These are phyloP conservation scores for Pythium chondricola DNA, from an alignment of 352 stramenopile genomes.

Conservation along the genomic window DNA sequence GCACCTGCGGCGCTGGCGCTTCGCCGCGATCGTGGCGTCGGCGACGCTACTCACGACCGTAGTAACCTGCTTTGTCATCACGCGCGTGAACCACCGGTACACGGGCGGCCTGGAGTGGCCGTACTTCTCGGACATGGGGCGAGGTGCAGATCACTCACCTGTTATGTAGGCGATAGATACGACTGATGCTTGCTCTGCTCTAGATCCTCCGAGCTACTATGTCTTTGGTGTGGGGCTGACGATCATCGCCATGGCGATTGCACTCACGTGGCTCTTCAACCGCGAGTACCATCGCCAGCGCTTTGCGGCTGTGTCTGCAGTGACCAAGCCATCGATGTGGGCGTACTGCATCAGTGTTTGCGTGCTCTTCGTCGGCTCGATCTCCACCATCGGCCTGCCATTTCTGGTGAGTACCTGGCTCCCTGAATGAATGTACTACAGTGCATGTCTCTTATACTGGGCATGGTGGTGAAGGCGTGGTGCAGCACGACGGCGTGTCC, in stretches of 20 bases:
- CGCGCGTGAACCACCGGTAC: conserved; percentile 39
- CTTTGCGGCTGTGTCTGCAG: conserved; percentile 3
- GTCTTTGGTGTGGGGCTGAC: conserved; percentile 23
- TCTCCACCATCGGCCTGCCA: conserved; percentile 24
- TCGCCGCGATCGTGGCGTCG: conserved; percentile 30
- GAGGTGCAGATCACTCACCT: conserved; percentile 5
- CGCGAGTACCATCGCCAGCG: conserved; percentile 18
- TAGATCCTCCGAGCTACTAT: conserved; percentile 25
- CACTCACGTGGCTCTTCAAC: conserved; percentile 26
- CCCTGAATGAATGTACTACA: not conserved
- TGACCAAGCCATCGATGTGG: not conserved
- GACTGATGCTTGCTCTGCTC: not conserved
- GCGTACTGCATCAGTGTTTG: conserved; percentile 5
- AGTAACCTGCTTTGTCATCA: conserved; percentile 37
- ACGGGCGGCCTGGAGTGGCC: conserved; percentile 43
- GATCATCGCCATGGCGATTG: conserved; percentile 16
- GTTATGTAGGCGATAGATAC: not conserved
- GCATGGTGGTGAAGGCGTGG: conserved; percentile 7
- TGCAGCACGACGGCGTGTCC: conserved; percentile 26
- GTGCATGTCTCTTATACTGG: not conserved
- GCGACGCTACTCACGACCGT: conserved; percentile 32
- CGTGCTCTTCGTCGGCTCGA: conserved; percentile 12
- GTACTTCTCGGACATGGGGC: conserved; percentile 56
- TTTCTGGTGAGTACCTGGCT: conserved; percentile 12
- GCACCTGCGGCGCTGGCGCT: conserved; percentile 6